Conservation (phyloP, 805 yeast genomes). For the Wickerhamomyces canadensis region DNA sequence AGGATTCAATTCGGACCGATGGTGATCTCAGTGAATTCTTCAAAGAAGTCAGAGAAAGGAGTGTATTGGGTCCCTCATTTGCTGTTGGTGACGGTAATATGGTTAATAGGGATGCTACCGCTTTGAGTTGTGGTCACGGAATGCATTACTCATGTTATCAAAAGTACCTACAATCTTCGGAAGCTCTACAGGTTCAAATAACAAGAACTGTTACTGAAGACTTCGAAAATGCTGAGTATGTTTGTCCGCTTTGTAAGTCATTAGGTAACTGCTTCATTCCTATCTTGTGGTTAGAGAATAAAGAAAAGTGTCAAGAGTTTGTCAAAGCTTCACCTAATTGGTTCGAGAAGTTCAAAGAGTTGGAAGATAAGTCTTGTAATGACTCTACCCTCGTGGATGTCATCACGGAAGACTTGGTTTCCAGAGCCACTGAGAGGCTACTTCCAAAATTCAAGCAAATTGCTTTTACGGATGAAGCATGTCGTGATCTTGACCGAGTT, state of each 20-base stretch:
- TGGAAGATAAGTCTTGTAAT: constrained; percentile 5
- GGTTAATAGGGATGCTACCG: constrained; percentile 16
- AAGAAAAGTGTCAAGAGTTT: constrained; percentile 17
- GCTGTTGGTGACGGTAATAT: constrained; percentile 29
- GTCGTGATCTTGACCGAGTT: constrained; percentile 6
- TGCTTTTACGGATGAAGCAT: constrained; percentile 3
- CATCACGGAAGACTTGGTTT: constrained; percentile 11
- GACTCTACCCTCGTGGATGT: constrained; percentile 1
- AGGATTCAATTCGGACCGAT: constrained; percentile 15
- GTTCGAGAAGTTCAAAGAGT: constrained; percentile 13
- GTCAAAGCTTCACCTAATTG: constrained; percentile 9
- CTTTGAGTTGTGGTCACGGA: constrained; percentile 89
- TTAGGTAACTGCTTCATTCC: constrained; percentile 83
- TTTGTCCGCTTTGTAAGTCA: constrained; percentile 90
- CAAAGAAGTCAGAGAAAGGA: constrained; percentile 28
- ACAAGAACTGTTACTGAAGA: constrained; percentile 81
- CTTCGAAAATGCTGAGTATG: constrained; percentile 60
- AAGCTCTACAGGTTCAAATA: constrained; percentile 58
- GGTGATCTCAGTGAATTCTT: constrained; percentile 36
- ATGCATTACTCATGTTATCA: constrained; percentile 79
- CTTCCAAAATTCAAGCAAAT: constrained; percentile 5
- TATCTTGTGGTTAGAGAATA: constrained; percentile 51
- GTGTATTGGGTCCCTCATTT: constrained; percentile 70
- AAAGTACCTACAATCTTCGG: constrained; percentile 52
- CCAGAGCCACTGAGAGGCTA: constrained; percentile 2